Evolutionary conservation across 495 filamentous ascomycete genomes (phyloP), one percentile per base, ranked within the genome.

Genomic region (Poronia punctata): DNA sequence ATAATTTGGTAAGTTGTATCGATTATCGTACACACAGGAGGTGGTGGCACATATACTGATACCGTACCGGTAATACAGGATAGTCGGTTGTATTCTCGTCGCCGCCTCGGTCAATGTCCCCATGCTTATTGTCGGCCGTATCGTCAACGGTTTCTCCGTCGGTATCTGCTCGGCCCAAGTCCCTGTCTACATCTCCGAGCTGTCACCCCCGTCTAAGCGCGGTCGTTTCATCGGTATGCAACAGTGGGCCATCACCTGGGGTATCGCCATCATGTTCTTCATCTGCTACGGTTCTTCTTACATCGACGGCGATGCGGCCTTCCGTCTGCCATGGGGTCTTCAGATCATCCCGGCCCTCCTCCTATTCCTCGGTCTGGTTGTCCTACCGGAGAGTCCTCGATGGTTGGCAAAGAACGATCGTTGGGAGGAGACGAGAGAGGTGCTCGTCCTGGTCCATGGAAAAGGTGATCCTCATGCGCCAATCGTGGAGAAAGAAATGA

Each of bases 181-280:
- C 22, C 85, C 85, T 0, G 83, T 87, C 38, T 88, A 88, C 56
- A 79, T 88, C 37, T 76, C 81, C 15, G 85, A 88, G 52, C 51
- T 88, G 6, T 73, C 84, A 4, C 79, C 76, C 7, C 82, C 82
- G 3, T 68, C 71, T 25, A 79, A 78, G 61, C 76, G 84, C 52
- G 84, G 84, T 19, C 71, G 81, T 23, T 68, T 90, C 11, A 76
- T 86, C 21, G 79, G 80, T 23, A 65, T 77, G 43, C 79, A 87
- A 48, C 83, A 86, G 62, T 85, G 83, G 82, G 77, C 83, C 30
- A 85, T 88, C 46, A 85, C 80, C 38, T 85, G 80, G 80, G 84
- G 84, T 55, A 86, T 88, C 46, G 45, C 87, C 45, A 86, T 88
- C 56, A 86, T 88, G 83, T 88, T 81, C 68, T 70, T 75, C 56